Conservation (phyloP, 2,329 filamentous ascomycete genomes). For the Decorospora gaudefroyi region DNA sequence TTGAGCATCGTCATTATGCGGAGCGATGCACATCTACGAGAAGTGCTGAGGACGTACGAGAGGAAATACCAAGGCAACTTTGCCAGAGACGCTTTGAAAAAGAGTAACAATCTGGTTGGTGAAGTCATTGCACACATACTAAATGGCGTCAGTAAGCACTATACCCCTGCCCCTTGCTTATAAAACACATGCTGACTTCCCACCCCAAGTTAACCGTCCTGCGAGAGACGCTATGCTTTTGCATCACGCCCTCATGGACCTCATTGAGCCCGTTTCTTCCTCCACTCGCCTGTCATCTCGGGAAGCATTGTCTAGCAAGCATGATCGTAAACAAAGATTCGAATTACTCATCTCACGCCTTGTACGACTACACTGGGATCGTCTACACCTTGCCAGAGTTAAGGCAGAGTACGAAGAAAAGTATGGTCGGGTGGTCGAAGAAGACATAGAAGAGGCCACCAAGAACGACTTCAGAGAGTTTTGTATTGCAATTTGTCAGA, state of each 20-base stretch:
- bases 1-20: slow-evolving; percentile 79
- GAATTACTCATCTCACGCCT: slow-evolving; percentile 87
- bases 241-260: slow-evolving; percentile 78
- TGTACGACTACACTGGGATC: slow-evolving; percentile 91
- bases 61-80: slow-evolving; percentile 76
- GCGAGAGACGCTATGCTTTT: slow-evolving; percentile 90
- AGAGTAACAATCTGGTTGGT: slow-evolving; percentile 89
- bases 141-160: slow-evolving; percentile 71
- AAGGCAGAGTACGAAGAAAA: slow-evolving; percentile 79
- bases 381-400: slow-evolving; percentile 75
- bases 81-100: slow-evolving; percentile 81
- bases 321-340: slow-evolving; percentile 64
- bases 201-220: slow-evolving; percentile 71
- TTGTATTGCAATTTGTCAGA: slow-evolving; percentile 64
- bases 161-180: no score
- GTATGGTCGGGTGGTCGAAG: slow-evolving; percentile 74
- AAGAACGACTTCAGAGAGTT: slow-evolving; percentile 77
- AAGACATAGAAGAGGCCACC: slow-evolving; percentile 77
- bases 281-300: slow-evolving; percentile 26
- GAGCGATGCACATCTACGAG: slow-evolving; percentile 79
- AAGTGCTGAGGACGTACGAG: slow-evolving; percentile 79
- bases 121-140: slow-evolving; percentile 94
- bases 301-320: slow-evolving; percentile 39
- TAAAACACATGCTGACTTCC: not conserved
- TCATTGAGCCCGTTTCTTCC: slow-evolving; percentile 29